These are phyloP conservation scores for Lobosporangium transversale DNA, from an alignment of 192 early-diverging fungal genomes.

Conservation along the genomic window DNA sequence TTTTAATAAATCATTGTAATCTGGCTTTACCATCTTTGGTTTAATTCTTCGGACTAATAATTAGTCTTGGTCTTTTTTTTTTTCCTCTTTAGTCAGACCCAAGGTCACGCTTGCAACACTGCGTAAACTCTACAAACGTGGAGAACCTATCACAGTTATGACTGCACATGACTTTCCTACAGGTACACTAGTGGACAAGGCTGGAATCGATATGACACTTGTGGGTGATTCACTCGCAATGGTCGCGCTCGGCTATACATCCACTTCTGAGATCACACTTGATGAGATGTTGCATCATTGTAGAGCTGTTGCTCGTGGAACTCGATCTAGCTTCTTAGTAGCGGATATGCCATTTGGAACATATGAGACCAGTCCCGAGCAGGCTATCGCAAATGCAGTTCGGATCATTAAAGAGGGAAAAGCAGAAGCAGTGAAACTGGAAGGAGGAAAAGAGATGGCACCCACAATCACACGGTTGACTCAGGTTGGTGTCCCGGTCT, in stretches of 20 bases:
- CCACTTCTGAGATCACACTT: conserved; percentile 86
- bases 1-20: neutral
- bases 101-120: conserved; percentile 91
- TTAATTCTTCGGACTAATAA: too few species aligned
- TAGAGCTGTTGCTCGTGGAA: conserved; percentile 85
- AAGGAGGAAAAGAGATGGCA: conserved; percentile 88
- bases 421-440: conserved; percentile 94
- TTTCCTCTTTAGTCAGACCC: conserved; percentile 46
- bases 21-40: too few species aligned
- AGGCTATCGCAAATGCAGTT: conserved; percentile 80
- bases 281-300: conserved; percentile 99
- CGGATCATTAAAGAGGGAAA: conserved; percentile 90
- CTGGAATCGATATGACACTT: conserved; percentile 86
- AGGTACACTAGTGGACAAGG: conserved; percentile 82
- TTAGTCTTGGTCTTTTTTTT: too few species aligned
- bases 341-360: conserved; percentile 93
- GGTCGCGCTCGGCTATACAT: conserved; percentile 91
- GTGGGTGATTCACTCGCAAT: conserved; percentile 97
- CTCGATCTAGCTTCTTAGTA: conserved; percentile 79
- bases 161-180: conserved; percentile 98
- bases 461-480: conserved; percentile 80
- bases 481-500: conserved; percentile 90
- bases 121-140: conserved; percentile 71
- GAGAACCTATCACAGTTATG: conserved; percentile 89
- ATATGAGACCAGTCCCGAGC: conserved; percentile 80